Evolutionary conservation across 2,329 filamentous ascomycete species (phyloP).

Genomic region (Aspergillus arachidicola): DNA sequence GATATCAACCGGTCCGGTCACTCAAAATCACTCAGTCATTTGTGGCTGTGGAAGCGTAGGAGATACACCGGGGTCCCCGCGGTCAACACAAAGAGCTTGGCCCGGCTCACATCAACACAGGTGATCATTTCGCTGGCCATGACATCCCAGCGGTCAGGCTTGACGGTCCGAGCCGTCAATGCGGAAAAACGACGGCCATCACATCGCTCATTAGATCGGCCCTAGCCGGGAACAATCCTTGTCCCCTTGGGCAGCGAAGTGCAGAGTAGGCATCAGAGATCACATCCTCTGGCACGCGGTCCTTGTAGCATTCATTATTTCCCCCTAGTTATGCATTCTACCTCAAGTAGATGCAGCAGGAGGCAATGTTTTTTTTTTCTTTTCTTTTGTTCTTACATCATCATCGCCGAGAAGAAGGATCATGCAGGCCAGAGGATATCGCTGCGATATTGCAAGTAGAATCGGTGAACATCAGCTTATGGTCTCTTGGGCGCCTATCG

Average conservation of each 20-base stretch:
- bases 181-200: constrained; percentile 19
- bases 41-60: constrained; percentile 33
- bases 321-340: neutral
- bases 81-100: constrained; percentile 14
- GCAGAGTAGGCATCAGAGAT: constrained; percentile 20
- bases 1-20: constrained; percentile 30
- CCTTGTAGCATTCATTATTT: constrained; percentile 8
- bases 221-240: constrained; percentile 20
- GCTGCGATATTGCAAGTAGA: constrained; percentile 13
- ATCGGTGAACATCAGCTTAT: constrained; percentile 18
- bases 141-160: constrained; percentile 20
- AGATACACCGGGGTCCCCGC: constrained; percentile 20
- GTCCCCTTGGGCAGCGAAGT: constrained; percentile 34
- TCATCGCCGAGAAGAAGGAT: constrained; percentile 3
- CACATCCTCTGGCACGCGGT: constrained; percentile 12
- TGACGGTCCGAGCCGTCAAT: constrained; percentile 35
- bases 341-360: constrained; percentile 11
- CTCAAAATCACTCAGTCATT: constrained; percentile 27
- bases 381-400: constrained; percentile 1
- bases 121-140: constrained; percentile 18
- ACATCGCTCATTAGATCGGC: constrained; percentile 19
- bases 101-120: constrained; percentile 16
- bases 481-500: constrained; percentile 21
- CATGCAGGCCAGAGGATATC: constrained; percentile 11
- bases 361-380: constrained; percentile 7